Evolutionary conservation across 345 rosid species (phyloP).

Genomic region (Turnera subulata): DNA sequence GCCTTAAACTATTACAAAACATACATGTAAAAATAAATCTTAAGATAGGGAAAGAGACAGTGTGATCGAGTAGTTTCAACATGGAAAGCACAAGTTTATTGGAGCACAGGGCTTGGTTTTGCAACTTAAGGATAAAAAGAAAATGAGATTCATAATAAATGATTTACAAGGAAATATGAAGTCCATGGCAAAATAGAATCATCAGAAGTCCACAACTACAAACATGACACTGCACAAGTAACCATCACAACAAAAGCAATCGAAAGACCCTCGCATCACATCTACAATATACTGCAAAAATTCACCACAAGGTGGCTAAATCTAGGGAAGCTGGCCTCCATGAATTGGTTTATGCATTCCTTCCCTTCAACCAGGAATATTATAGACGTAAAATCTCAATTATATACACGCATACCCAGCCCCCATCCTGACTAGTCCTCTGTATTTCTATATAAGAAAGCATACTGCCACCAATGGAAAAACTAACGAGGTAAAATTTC

Average conservation of each 20-base stretch:
- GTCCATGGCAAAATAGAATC: too few relatives aligned
- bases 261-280: not conserved
- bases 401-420: not conserved
- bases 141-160: not conserved
- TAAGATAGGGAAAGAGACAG: too few relatives aligned
- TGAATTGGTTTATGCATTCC: constrained; percentile 1
- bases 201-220: not conserved
- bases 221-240: not conserved
- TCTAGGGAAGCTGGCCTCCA: not conserved
- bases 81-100: too few relatives aligned
- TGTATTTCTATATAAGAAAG: not conserved
- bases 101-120: too few relatives aligned
- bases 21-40: too few relatives aligned
- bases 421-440: not conserved
- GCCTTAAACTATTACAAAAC: too few relatives aligned
- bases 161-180: not conserved
- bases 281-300: constrained; percentile 6
- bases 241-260: not conserved
- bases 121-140: too few relatives aligned
- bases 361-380: not conserved
- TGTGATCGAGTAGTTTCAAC: too few relatives aligned
- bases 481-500: constrained; percentile 55
- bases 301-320: constrained; percentile 4
- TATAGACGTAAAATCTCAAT: not conserved
- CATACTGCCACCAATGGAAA: not conserved